Evolutionary conservation across 2,329 filamentous ascomycete genomes (phyloP), one percentile per base, ranked within the genome.

Genomic region (Botryotinia convoluta): DNA sequence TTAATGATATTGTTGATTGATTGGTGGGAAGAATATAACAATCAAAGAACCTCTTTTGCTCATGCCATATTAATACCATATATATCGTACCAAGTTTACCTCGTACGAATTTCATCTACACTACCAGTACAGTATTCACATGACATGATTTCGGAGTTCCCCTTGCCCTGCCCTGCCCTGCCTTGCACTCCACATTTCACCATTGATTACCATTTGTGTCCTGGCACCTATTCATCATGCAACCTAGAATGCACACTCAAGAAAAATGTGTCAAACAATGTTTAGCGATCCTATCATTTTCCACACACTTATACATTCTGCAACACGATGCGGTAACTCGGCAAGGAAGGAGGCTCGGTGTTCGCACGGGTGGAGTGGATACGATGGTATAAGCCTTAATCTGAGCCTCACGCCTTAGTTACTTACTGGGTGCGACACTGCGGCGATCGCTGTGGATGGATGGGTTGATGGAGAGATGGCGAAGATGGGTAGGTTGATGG

Each of bases 211-310:
- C 44, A 22, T 48, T 29, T 48, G 9, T n/a, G n/a, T 69, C 10
- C 37, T 37, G 10, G 37, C 37, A 37, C 10, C 37, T 10, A 42
- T 16, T 42, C 16, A 44, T 42, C n/a, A 29, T 32, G 26, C 51
- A 70, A 22, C 45, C 45, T 48, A 7, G 20, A 48, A n/a, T 54
- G 48, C 48, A 54, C 26, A 14, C 10, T 7, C 48, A n/a, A 54
- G 48, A 54, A n/a, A 14, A 35, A 35, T 39, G 45, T 29, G 54
- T 39, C 26, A 35, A 51, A 26, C 12, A 6, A 35, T 44, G 14
- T 35, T 68, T 59, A 72, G 70, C 70, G 70, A 72, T 45, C 70
- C 70, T 72, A 72, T 72, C 29, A 72, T 9, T 0, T 29, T 54
- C 14, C 51, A 16, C 51, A 54, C n/a, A 29, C 10, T 0, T 16